These are phyloP conservation scores for Xylaria sp. DNA, from an alignment of 495 filamentous ascomycete species.

Conservation along the genomic window DNA sequence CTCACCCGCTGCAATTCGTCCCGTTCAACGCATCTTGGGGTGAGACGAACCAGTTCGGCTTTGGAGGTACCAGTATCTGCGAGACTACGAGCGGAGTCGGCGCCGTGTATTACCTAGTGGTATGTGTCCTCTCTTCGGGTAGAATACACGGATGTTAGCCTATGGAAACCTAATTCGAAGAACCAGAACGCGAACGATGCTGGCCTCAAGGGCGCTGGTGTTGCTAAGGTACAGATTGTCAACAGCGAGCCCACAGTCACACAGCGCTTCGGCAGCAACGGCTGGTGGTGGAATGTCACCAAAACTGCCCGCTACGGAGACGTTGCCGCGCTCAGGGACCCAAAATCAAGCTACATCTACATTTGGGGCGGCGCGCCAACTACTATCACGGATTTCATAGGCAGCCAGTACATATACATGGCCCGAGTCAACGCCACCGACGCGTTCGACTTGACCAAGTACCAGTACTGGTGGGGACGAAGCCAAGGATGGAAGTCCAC, in stretches of 20 bases:
- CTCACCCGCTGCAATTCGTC: constrained; percentile 5
- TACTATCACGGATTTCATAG: constrained; percentile 23
- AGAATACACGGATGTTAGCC: not conserved
- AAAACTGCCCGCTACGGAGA: not conserved
- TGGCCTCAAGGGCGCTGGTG: not conserved
- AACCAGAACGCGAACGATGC: not conserved
- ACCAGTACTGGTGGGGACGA: constrained; percentile 49
- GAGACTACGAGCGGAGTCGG: not conserved
- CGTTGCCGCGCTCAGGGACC: not conserved
- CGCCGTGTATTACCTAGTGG: not conserved
- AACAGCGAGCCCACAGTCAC: not conserved
- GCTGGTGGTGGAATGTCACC: not conserved
- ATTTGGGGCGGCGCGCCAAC: not conserved
- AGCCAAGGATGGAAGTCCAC: not conserved
- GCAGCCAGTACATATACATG: constrained; percentile 44
- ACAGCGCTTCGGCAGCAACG: not conserved
- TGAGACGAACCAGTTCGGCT: not conserved
- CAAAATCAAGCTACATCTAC: not conserved
- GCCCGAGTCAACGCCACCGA: constrained; percentile 42
- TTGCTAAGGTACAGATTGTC: not conserved
- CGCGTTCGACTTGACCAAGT: constrained; percentile 42
- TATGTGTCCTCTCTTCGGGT: not conserved
- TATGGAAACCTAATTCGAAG: not conserved
- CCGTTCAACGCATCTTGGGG: not conserved
- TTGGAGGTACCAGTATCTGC: not conserved